Base-by-base conservation (phyloP, 352 stramenopile species). In the Nothophytophthora sp. region DNA sequence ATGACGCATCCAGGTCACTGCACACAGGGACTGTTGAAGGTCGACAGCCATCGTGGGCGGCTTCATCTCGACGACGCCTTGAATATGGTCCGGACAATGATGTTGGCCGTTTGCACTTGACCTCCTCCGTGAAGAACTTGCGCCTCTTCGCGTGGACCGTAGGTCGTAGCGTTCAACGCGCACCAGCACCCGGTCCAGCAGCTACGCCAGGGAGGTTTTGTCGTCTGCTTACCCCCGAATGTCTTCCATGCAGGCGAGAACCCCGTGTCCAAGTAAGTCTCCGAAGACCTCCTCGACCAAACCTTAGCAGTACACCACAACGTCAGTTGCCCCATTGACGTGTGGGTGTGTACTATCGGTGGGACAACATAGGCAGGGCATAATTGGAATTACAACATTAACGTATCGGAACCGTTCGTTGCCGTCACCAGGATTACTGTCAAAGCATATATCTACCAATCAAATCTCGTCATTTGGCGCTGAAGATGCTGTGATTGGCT, bases 121-220 rank as follows among this genome's bases (percentile, higher is more conserved):
- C 53, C 18, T 72, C 44, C 0, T 8, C 32, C 0, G 25, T 13
- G 35, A n/a, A 72, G 29, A 81, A 67, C n/a, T 29, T 0, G 18
- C 66, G 74, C 36, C 75, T 70, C n/a, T 42, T 51, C 2, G 62
- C 57, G 41, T 73, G 47, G 4, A 80, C 22, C 40, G 76, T 1
- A 75, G 22, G 2, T 58, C 70, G 18, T 46, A 76, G 9, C 46
- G 2, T 18, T 49, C 20, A 18, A 60, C 71, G 0, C 34, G 27
- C 1, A 10, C 13, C 2, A 75, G 28, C 22, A 57, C 37, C 3
- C 50, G 16, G 12, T 46, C 37, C 0, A 79, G 25, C 13, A 70
- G 6, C 0, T 51, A 4, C 32, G 11, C n/a, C n/a, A n/a, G n/a
- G n/a, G n/a, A n/a, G n/a, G n/a, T n/a, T n/a, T n/a, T n/a, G n/a